phyloP scores from a whole-genome alignment of 1,284 basidiomycete species.

The Sporisorium sorghi region DNA sequence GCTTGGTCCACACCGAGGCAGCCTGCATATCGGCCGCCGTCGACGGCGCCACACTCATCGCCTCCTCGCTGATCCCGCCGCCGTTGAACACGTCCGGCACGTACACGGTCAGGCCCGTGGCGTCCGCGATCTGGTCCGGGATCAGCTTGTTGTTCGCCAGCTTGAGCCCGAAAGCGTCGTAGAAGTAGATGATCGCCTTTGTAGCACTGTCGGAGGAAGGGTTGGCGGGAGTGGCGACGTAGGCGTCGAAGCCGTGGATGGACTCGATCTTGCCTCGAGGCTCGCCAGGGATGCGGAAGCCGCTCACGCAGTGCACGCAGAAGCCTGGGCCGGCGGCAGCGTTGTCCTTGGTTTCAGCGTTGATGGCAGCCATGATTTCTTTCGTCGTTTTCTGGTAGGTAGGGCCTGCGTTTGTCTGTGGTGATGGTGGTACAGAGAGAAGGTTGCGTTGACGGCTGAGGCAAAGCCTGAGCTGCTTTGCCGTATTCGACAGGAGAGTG shows the following conservation, averaged over 20 bases:
- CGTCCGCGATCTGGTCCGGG: conserved; percentile 75
- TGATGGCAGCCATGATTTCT: conserved; percentile 10
- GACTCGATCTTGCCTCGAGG: conserved; percentile 45
- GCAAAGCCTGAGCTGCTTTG: too few relatives aligned
- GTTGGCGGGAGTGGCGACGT: conserved; percentile 62
- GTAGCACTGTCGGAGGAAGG: conserved; percentile 35
- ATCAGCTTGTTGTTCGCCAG: conserved; percentile 73
- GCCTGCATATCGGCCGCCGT: conserved; percentile 33
- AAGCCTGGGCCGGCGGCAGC: conserved; percentile 21
- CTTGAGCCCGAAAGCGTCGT: conserved; percentile 73
- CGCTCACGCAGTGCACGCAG: conserved; percentile 57
- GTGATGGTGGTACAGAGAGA: background rate
- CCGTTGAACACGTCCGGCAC: conserved; percentile 69
- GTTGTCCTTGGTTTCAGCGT: background rate
- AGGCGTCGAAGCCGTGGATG: conserved; percentile 53
- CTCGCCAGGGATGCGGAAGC: conserved; percentile 52
- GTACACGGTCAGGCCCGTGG: conserved; percentile 76
- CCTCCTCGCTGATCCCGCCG: conserved; percentile 27
- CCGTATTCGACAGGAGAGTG: too few relatives aligned
- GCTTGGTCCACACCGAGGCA: conserved; percentile 32
- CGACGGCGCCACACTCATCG: conserved; percentile 22
- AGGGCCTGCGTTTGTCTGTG: background rate
- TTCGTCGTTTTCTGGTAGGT: background rate
- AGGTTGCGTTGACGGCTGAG: background rate
- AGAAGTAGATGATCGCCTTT: conserved; percentile 74